A percentile compares a stretch with the other conserved stretches of the same genome.
These are phyloP conservation scores for Trichosporon ovoides DNA, from an alignment of 1,284 basidiomycete species.

Conservation along the genomic window DNA sequence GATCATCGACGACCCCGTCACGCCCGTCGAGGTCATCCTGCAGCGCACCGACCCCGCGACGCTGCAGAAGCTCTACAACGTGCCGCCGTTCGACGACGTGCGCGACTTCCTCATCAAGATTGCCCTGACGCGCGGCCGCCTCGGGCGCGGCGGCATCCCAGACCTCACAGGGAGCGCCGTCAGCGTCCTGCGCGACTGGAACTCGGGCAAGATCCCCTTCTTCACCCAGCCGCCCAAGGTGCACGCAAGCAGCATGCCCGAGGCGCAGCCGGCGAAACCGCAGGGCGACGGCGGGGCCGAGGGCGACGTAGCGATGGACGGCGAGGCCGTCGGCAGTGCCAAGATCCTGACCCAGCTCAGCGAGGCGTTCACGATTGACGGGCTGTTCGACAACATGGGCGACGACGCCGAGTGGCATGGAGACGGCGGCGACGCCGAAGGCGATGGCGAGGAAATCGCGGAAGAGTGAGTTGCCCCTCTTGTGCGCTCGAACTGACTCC, in stretches of 20 bases:
- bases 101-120: constrained; percentile 88
- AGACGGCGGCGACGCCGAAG: constrained; percentile 26
- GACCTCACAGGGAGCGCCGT: constrained; percentile 78
- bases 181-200: constrained; percentile 89
- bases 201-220: constrained; percentile 90
- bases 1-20: constrained; percentile 82
- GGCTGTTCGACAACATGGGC: constrained; percentile 40
- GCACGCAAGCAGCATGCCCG: constrained; percentile 60
- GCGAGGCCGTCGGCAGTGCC: constrained; percentile 38
- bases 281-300: constrained; percentile 20
- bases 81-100: constrained; percentile 64
- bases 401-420: constrained; percentile 45
- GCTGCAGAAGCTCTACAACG: constrained; percentile 75
- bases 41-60: constrained; percentile 61
- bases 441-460: constrained; percentile 22
- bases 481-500: neutral
- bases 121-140: constrained; percentile 74
- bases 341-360: constrained; percentile 43
- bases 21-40: constrained; percentile 81
- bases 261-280: constrained; percentile 13
- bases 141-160: constrained; percentile 87
- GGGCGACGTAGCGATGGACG: constrained; percentile 37
- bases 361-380: constrained; percentile 47
- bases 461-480: constrained; percentile 9
- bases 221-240: constrained; percentile 70